Base-by-base conservation (phyloP, 148 eudicot species). In the Rhododendron ovatum region DNA sequence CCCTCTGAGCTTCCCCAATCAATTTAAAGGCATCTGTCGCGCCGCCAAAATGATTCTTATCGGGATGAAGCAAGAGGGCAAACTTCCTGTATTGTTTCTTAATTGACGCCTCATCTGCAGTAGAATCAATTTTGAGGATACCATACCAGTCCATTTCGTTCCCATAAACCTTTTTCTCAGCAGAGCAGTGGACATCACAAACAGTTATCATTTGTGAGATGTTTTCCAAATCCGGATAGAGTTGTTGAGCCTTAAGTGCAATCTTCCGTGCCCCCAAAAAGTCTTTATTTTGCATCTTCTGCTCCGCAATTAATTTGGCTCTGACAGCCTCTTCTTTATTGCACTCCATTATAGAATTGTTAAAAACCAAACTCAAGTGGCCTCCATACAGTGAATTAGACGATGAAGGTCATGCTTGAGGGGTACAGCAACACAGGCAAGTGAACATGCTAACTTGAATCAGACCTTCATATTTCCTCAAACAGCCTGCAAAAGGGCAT, bases 261-360 rank as follows among this genome's bases (percentile, higher is more conserved):
- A 92, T 65, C 90, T 90, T 95, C 30, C 85, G 90, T 82, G 98
- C 98, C 78, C 91, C 94, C 28, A 28, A 78, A 89, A 90, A 94
- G 85, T 95, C 96, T 41, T 91, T 92, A 82, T 81, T 87, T 79
- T 90, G 90, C 95, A 94, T 88, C 87, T 92, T 95, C 86, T 80
- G 87, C 91, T 90, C 92, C 26, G 98, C 96, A 78, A 95, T 86
- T 22, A 20, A 91, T 89, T 91, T 94, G 82, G 96, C 96, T 89
- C 94, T 93, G 51, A 88, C 82, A 76, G 98, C 98, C 92, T 95
- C 98, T 87, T 94, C 95, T 91, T 91, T 95, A 91, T 95, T 95
- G 93, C 96, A 94, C 87, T 95, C 98, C 98, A 95, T 95, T 53
- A 76, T 63, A 79, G 85, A 81, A 51, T 20, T 30, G 76, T 63